phyloP scores from a whole-genome alignment of 805 yeast species.

The Myxozyma monticola region DNA sequence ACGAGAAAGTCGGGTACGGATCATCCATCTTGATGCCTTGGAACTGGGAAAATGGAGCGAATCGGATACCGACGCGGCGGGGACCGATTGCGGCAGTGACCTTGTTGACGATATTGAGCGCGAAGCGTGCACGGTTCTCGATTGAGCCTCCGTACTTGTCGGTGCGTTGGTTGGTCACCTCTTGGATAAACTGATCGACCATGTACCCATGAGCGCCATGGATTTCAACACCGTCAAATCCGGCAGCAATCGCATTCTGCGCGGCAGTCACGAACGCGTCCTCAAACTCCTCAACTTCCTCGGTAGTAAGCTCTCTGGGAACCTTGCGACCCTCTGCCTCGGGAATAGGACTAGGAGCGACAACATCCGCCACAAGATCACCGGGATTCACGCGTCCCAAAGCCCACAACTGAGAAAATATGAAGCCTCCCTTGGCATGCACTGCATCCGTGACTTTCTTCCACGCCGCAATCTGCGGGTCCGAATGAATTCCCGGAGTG shows the following conservation, averaged over 20 bases:
- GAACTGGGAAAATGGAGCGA: slow-evolving; percentile 43
- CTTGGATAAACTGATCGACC: slow-evolving; percentile 48
- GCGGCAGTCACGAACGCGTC: slow-evolving; percentile 55
- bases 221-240: slow-evolving; percentile 65
- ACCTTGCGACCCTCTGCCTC: slow-evolving; percentile 15
- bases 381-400: slow-evolving; percentile 46
- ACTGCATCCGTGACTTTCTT: slow-evolving; percentile 47
- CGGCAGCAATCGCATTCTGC: slow-evolving; percentile 51
- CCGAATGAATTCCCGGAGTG: slow-evolving; percentile 55
- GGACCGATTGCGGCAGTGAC: slow-evolving; percentile 55
- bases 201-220: slow-evolving; percentile 66
- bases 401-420: slow-evolving; percentile 49
- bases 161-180: slow-evolving; percentile 50
- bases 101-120: slow-evolving; percentile 55
- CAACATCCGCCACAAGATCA: slow-evolving; percentile 35
- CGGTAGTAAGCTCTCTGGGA: slow-evolving; percentile 37
- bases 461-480: slow-evolving; percentile 88
- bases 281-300: slow-evolving; percentile 48
- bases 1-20: slow-evolving; percentile 22
- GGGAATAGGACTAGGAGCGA: slow-evolving; percentile 13
- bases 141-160: slow-evolving; percentile 64
- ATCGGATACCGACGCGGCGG: slow-evolving; percentile 40
- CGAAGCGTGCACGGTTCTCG: slow-evolving; percentile 54
- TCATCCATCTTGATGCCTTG: slow-evolving; percentile 37
- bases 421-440: slow-evolving; percentile 45